Conservation (phyloP, 768 basidiomycete species). For the Suillus variegatus region DNA sequence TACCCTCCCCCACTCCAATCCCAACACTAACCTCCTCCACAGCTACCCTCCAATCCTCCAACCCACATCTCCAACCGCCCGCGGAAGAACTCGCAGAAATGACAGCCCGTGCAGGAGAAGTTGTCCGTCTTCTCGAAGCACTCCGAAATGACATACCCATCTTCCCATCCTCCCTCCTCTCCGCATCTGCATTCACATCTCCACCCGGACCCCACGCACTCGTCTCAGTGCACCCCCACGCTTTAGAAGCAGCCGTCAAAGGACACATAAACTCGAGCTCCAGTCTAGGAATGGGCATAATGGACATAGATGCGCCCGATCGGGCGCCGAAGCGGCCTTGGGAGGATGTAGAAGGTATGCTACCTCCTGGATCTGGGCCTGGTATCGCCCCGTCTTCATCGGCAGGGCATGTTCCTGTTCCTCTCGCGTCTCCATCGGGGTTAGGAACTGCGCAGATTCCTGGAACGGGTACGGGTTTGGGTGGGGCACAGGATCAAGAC, state of each 20-base stretch:
- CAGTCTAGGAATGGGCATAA: constrained; percentile 11
- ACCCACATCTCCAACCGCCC: constrained; percentile 53
- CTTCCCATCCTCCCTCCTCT: constrained; percentile 23
- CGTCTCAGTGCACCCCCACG: constrained; percentile 14
- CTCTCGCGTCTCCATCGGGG: background rate
- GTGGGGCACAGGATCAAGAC: constrained; percentile 30
- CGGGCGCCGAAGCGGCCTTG: constrained; percentile 78
- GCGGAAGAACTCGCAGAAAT: constrained; percentile 66
- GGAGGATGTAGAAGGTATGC: constrained; percentile 54
- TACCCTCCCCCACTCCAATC: background rate
- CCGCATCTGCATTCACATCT: constrained; percentile 2
- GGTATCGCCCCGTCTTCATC: background rate
- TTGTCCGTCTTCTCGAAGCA: constrained; percentile 65
- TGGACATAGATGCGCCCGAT: constrained; percentile 39
- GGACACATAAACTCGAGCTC: background rate
- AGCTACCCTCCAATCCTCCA: constrained; percentile 36
- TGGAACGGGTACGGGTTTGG: background rate
- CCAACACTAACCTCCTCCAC: background rate
- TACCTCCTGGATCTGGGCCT: constrained; percentile 19
- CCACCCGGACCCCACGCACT: constrained; percentile 11
- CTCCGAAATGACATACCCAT: constrained; percentile 13
- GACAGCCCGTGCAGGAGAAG: constrained; percentile 63
- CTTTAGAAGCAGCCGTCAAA: background rate
- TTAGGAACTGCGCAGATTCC: background rate
- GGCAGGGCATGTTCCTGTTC: background rate